Percentiles rank a stretch among this genome's conserved stretches.
Evolutionary conservation across 192 early-diverging fungal species (phyloP).

Genomic region (Umbelopsis vinacea): DNA sequence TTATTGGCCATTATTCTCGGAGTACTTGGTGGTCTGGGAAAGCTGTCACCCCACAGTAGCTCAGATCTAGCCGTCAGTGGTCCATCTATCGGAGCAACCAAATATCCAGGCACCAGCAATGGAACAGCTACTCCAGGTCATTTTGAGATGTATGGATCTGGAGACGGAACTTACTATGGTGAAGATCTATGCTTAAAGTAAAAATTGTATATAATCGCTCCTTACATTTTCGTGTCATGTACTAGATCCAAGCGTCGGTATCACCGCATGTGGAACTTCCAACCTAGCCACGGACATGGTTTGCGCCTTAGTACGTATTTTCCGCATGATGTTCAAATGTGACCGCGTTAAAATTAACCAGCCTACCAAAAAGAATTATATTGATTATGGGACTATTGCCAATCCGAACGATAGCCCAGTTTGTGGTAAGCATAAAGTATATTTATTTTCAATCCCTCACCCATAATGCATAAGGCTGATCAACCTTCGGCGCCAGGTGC

Average conservation of each 20-base stretch:
- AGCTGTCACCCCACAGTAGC: neutral
- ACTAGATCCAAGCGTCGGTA: constrained; percentile 35
- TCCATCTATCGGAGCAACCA: constrained; percentile 28
- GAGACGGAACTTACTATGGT: constrained; percentile 59
- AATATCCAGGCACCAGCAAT: constrained; percentile 34
- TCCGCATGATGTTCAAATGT: too few species aligned
- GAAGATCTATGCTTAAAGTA: neutral
- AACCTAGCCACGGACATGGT: constrained; percentile 33
- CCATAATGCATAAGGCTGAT: neutral
- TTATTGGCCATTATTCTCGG: neutral
- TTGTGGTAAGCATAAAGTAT: constrained; percentile 39
- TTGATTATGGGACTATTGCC: constrained; percentile 52
- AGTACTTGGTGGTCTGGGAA: constrained; percentile 5
- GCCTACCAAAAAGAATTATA: constrained; percentile 36
- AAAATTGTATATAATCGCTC: neutral
- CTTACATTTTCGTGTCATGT: neutral
- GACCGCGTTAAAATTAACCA: too few species aligned
- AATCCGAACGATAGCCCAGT: constrained; percentile 48
- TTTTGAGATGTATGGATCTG: constrained; percentile 42
- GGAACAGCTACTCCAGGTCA: constrained; percentile 30
- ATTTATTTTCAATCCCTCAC: too few species aligned
- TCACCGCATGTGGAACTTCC: constrained; percentile 34
- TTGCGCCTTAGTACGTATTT: constrained; percentile 34
- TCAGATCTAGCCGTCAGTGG: constrained; percentile 6
- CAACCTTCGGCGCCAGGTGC: constrained; percentile 1